Conservation (phyloP, 305 asterid species). For the Lippia alba region DNA sequence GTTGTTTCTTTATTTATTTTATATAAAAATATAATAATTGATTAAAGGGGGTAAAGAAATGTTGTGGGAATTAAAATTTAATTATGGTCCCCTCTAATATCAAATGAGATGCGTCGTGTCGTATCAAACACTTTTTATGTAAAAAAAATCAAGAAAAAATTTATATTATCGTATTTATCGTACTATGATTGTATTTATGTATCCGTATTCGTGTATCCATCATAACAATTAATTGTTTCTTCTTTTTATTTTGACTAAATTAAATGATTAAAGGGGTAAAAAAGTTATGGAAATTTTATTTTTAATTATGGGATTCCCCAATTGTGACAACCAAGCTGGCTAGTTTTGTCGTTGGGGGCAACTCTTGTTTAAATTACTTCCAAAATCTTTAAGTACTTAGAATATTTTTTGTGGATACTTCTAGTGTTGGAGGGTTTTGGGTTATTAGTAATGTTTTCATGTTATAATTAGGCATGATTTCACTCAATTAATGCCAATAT, state of each 20-base stretch:
- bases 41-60: background rate
- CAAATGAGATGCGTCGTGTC: conserved; percentile 61
- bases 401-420: conserved; percentile 38
- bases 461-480: conserved; percentile 1
- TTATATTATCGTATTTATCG: too few relatives aligned
- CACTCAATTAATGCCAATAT: background rate
- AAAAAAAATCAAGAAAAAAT: too few relatives aligned
- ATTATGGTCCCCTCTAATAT: conserved; percentile 53
- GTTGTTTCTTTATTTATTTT: conserved; percentile 8
- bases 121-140: conserved; percentile 16
- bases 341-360: conserved; percentile 58
- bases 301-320: conserved; percentile 45
- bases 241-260: too few relatives aligned
- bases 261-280: background rate
- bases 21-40: background rate
- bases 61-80: background rate
- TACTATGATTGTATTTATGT: too few relatives aligned
- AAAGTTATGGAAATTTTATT: background rate
- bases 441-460: background rate
- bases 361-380: conserved; percentile 42
- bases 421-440: background rate
- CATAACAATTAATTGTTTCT: too few relatives aligned
- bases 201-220: too few relatives aligned
- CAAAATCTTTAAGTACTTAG: conserved; percentile 32
- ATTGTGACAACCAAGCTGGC: conserved; percentile 66